phyloP scores from a whole-genome alignment of 2,329 filamentous ascomycete species.

The Dothistroma pini region DNA sequence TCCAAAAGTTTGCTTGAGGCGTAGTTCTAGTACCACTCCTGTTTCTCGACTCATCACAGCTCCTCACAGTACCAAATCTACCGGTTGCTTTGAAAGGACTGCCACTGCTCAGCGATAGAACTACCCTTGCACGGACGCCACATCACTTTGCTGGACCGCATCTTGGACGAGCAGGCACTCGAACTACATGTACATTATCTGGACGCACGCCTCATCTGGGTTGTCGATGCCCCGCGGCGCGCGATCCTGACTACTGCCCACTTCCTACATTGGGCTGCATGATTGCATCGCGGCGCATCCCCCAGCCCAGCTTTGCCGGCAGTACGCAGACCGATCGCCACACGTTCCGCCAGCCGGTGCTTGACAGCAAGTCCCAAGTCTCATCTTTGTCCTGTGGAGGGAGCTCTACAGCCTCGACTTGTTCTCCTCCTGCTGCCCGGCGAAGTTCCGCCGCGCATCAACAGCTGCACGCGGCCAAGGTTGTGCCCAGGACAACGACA shows the following conservation, averaged over 20 bases:
- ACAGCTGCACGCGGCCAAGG: conserved; percentile 11
- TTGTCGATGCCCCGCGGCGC: not conserved
- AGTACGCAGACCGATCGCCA: not conserved
- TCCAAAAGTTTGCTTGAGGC: not conserved
- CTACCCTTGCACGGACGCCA: not conserved
- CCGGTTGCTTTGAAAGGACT: not conserved
- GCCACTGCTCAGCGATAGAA: not conserved
- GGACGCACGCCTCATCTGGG: not conserved
- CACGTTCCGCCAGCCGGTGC: not conserved
- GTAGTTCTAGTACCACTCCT: not conserved
- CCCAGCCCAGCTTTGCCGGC: not conserved
- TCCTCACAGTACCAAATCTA: not conserved
- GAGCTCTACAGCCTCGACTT: not conserved
- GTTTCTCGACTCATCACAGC: not conserved
- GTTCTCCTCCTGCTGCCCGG: not conserved
- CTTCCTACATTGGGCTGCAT: not conserved
- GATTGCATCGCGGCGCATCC: not conserved
- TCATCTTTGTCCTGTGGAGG: not conserved
- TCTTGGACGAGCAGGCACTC: not conserved
- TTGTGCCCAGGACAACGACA: conserved; percentile 13
- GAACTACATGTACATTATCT: not conserved
- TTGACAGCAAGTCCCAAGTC: conserved; percentile 2
- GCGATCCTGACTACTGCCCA: not conserved
- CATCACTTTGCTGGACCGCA: not conserved
- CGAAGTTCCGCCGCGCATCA: conserved; percentile 12